These are phyloP conservation scores for Sphagnum contortum DNA, from an alignment of 225 moss, liverwort and hornwort genomes.

Conservation along the genomic window DNA sequence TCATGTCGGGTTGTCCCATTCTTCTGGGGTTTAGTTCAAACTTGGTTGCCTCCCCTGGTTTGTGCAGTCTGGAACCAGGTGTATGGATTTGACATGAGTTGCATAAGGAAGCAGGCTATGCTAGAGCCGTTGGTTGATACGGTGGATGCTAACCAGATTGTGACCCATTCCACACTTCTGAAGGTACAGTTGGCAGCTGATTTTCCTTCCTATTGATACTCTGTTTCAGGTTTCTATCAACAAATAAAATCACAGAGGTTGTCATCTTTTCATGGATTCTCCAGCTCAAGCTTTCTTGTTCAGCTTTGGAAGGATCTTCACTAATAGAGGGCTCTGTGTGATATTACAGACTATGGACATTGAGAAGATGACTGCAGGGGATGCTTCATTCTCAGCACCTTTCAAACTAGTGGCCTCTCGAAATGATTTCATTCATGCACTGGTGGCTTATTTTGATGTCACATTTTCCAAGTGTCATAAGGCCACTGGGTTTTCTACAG, in stretches of 20 bases:
- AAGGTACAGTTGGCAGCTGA: conserved; percentile 35
- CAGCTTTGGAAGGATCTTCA: too few species aligned
- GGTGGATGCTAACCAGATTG: conserved; percentile 88
- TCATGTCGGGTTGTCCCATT: too few species aligned
- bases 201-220: too few species aligned
- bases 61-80: conserved; percentile 91
- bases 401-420: conserved; percentile 90
- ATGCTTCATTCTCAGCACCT: conserved; percentile 89
- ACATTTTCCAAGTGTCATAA: conserved; percentile 94
- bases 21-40: background rate
- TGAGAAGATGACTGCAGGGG: conserved; percentile 79
- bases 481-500: conserved; percentile 90
- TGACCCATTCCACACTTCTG: conserved; percentile 72
- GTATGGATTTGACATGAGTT: conserved; percentile 98
- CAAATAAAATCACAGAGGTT: too few species aligned
- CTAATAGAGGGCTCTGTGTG: too few species aligned
- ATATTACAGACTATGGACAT: conserved; percentile 87
- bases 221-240: too few species aligned
- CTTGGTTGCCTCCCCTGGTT: background rate
- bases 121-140: conserved; percentile 94
- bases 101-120: conserved; percentile 98
- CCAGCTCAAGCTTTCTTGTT: too few species aligned
- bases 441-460: conserved; percentile 97
- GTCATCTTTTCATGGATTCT: too few species aligned
- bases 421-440: conserved; percentile 91